Conservation (phyloP, 2,329 filamentous ascomycete species). For the Pleurostoma richardsiae region DNA sequence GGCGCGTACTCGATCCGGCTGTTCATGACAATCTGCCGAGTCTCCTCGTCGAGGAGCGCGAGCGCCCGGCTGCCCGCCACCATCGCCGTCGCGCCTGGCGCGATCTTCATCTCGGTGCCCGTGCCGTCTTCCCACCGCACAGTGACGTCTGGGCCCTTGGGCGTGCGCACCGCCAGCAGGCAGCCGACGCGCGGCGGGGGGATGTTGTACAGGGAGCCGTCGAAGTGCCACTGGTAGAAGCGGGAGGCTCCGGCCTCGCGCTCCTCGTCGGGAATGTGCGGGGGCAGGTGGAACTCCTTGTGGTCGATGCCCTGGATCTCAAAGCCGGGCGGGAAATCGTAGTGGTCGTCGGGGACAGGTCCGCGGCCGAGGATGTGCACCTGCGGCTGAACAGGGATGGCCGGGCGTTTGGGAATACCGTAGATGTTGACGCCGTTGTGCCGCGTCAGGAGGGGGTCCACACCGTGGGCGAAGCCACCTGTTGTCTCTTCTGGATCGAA, state of each 20-base stretch:
- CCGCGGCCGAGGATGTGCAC: constrained; percentile 30
- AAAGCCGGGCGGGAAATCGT: constrained; percentile 28
- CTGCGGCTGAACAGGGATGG: constrained; percentile 27
- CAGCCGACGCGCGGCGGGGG: constrained; percentile 27
- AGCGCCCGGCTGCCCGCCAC: constrained; percentile 16
- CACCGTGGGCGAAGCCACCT: too few species aligned
- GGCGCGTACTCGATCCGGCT: constrained; percentile 28
- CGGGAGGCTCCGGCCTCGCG: constrained; percentile 23
- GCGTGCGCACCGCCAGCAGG: constrained; percentile 25
- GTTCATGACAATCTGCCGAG: constrained; percentile 18
- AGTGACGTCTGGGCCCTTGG: constrained; percentile 18
- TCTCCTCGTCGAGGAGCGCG: constrained; percentile 19
- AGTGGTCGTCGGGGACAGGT: constrained; percentile 23
- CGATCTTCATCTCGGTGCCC: constrained; percentile 22
- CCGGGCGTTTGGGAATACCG: constrained; percentile 22
- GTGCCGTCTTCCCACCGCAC: constrained; percentile 27
- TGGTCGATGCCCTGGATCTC: constrained; percentile 30
- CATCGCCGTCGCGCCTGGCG: constrained; percentile 26
- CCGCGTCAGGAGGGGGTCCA: constrained; percentile 18
- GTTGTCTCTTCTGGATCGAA: too few species aligned
- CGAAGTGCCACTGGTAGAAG: constrained; percentile 31
- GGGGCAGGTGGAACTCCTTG: constrained; percentile 28
- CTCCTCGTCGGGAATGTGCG: constrained; percentile 25
- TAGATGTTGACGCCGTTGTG: constrained; percentile 27
- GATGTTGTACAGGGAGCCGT: constrained; percentile 25